Evolutionary conservation across 73 alveolate species (phyloP), one percentile per base, ranked within the genome.

Genomic region (Urostyla sp.): DNA sequence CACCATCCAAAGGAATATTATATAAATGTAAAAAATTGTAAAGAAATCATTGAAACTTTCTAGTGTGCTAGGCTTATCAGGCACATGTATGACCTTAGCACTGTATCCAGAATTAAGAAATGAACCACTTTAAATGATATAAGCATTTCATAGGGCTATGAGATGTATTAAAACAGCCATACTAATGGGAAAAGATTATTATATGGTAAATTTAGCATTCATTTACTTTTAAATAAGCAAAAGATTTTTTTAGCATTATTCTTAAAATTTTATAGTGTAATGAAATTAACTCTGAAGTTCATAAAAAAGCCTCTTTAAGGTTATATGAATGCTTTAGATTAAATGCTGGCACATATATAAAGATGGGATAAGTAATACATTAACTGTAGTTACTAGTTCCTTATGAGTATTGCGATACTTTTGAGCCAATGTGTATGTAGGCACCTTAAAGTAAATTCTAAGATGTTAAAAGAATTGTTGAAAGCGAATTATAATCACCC

Each of bases 291-390:
- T 72, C 84, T 0, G 95, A 88, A 45, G 87, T 53, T 15, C 95
- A 88, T 37, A 26, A 34, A 11, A 75, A 56, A 26, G 91, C 91
- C 0, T 83, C 92, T 1, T 35, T 49, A n/a, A 44, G 76, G 44
- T 53, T 88, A 54, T 67, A 86, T 50, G 89, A 69, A 27, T 90
- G 93, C 74, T 84, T 85, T 67, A 69, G 72, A 28, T 24, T 58
- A 75, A 91, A 91, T 58, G 95, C 94, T 0, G 97, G 97, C 36
- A 67, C 85, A 55, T 91, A 88, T 48, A 88, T 91, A 36, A 91
- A 91, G 78, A 32, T 91, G 51, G 97, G 97, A 0, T 88, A 91
- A 63, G 88, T 83, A 80, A 54, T 90, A 10, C 95, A 94, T 4
- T 54, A 80, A 8, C 61, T 91, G 63, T 88, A 76, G 45, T 53